Evolutionary conservation across 768 basidiomycete genomes (phyloP).

Genomic region (Butyriboletus loyo): DNA sequence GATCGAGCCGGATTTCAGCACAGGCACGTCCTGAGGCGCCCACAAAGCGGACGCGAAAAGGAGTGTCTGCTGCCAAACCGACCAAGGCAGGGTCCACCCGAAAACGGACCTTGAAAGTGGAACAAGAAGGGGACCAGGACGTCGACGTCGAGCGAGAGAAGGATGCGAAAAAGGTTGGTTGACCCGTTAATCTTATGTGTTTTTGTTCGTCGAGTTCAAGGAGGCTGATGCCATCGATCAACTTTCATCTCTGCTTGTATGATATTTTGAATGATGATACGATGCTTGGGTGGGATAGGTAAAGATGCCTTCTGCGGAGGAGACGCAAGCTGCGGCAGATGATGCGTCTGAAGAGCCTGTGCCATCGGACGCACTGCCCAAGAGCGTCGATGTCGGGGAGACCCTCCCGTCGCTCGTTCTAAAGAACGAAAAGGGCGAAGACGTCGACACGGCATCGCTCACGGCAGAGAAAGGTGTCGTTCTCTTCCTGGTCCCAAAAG

Average conservation of each 20-base stretch:
- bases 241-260: too few species aligned
- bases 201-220: background rate
- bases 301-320: slow-evolving; percentile 17
- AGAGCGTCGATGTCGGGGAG: slow-evolving; percentile 67
- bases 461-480: slow-evolving; percentile 72
- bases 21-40: slow-evolving; percentile 39
- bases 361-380: background rate
- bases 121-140: slow-evolving; percentile 17
- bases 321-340: background rate
- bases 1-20: slow-evolving; percentile 55
- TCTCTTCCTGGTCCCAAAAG: slow-evolving; percentile 81
- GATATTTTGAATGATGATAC: background rate
- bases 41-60: slow-evolving; percentile 14
- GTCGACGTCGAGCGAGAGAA: slow-evolving; percentile 12
- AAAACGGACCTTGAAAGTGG: slow-evolving; percentile 35
- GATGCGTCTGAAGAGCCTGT: background rate
- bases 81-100: slow-evolving; percentile 33
- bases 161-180: slow-evolving; percentile 27
- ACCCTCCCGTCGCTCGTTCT: slow-evolving; percentile 68
- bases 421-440: slow-evolving; percentile 83
- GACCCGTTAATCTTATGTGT: too few species aligned
- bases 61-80: slow-evolving; percentile 14
- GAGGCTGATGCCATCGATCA: background rate
- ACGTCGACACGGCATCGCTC: slow-evolving; percentile 64
- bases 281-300: slow-evolving; percentile 8